A percentile compares a stretch with the other conserved stretches of the same genome.
phyloP scores from a whole-genome alignment of 2,329 filamentous ascomycete genomes.

The Fusarium globosum region DNA sequence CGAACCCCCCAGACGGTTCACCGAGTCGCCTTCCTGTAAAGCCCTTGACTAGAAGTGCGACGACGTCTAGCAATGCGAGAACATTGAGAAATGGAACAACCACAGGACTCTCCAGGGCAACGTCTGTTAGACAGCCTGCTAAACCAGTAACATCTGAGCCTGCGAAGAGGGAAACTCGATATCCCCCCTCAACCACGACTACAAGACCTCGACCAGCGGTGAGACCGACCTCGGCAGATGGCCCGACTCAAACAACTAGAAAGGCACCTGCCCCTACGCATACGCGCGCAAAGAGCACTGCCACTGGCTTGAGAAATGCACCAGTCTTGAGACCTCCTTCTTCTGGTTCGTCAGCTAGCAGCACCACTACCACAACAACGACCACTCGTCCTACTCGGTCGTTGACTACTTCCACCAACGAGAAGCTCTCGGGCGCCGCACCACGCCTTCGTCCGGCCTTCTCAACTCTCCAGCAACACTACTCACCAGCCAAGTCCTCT shows the following conservation, averaged over 20 bases:
- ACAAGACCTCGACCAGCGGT: slow-evolving; percentile 44
- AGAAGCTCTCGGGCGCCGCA: slow-evolving; percentile 31
- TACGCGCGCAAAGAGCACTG: slow-evolving; percentile 49
- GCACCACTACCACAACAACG: slow-evolving; percentile 33
- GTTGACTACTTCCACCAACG: slow-evolving; percentile 32
- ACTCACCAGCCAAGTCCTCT: slow-evolving; percentile 70
- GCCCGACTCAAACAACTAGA: slow-evolving; percentile 34
- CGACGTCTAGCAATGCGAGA: slow-evolving; percentile 42
- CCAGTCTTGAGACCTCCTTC: slow-evolving; percentile 49
- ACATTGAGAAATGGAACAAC: slow-evolving; percentile 34
- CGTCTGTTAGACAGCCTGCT: slow-evolving; percentile 40
- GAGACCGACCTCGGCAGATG: slow-evolving; percentile 49
- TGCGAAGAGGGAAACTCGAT: slow-evolving; percentile 44
- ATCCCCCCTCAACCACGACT: slow-evolving; percentile 50
- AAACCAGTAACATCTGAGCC: slow-evolving; percentile 26
- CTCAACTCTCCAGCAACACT: slow-evolving; percentile 74
- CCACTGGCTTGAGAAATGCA: slow-evolving; percentile 43
- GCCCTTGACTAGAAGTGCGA: slow-evolving; percentile 51
- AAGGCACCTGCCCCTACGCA: slow-evolving; percentile 39
- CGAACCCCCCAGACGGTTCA: slow-evolving; percentile 47
- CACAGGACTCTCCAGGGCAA: slow-evolving; percentile 29
- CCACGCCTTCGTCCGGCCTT: slow-evolving; percentile 65
- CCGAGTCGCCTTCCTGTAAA: slow-evolving; percentile 64
- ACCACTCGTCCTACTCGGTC: slow-evolving; percentile 32
- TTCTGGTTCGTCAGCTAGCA: slow-evolving; percentile 38